Evolutionary conservation across 345 rosid species (phyloP), one percentile per base, ranked within the genome.

Genomic region (Cardamine resedifolia): DNA sequence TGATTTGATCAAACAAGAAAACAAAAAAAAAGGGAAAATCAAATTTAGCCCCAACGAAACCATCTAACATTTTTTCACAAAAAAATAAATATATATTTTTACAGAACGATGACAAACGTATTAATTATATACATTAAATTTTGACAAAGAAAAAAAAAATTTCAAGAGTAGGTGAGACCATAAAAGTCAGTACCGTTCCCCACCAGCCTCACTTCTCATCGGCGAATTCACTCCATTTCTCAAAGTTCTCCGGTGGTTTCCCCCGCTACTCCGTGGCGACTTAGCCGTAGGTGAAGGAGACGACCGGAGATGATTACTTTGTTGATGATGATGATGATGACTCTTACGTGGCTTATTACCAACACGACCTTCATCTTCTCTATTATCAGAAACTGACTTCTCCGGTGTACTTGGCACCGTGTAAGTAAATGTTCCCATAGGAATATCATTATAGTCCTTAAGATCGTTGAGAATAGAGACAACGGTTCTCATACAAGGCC

Each of bases 401-500:
- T 68, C 78, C 3, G 58, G 66, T 48, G 83, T 83, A 9, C 69
- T 50, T 3, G 92, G 92, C 18, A 85, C 96, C 24, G 79, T 80
- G 70, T 83, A 93, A 14, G 84, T 88, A 24, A 90, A 90, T 3
- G 97, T 75, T 27, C 92, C 91, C 16, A 80, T 52, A 0, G 89
- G 80, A 21, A 85, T 48, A 66, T 93, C 96, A 2, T 79, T 79
- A 24, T 67, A 82, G 48, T 85, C 87, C 74, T 83, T 74, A 48
- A 93, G 90, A 10, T 89, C 83, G 19, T 85, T 89, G 38, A 93
- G 70, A 1, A 73, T 86, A 61, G 79, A 71, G n/a, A 93, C 90
- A 6, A 93, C 91, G 0, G 65, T 15, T 21, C 86, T 78, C 92
- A 93, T 87, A 18, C 69, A 66, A 0, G 98, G 98, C 50, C 98